Conservation (phyloP, 352 stramenopile genomes). For the Pilasporangium apinafurcum region DNA sequence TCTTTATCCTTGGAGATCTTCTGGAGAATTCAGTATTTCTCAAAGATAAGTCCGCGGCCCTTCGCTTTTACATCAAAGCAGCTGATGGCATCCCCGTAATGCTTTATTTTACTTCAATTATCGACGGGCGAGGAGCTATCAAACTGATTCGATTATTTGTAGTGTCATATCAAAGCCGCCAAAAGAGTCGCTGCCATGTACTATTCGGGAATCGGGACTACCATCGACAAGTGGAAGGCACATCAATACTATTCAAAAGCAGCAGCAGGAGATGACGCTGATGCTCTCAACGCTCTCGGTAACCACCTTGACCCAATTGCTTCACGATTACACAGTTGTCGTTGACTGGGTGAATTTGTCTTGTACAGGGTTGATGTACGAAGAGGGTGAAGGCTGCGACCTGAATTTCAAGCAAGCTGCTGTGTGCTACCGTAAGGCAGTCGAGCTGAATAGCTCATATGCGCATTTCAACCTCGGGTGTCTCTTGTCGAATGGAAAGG, state of each 20-base stretch:
- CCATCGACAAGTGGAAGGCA: slow-evolving; percentile 38
- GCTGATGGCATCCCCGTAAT: slow-evolving; percentile 18
- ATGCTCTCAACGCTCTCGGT: slow-evolving; percentile 71
- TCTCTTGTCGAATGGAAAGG: slow-evolving; percentile 54
- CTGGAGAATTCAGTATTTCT: slow-evolving; percentile 48
- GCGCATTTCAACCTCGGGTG: slow-evolving; percentile 79
- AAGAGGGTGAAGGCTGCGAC: slow-evolving; percentile 71
- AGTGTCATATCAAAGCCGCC: slow-evolving; percentile 38
- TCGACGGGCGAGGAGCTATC: too few species aligned
- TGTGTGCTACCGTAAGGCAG: slow-evolving; percentile 45
- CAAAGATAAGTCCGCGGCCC: slow-evolving; percentile 32
- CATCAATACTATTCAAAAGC: slow-evolving; percentile 54
- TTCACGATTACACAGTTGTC: too few species aligned
- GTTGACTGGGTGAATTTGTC: not conserved
- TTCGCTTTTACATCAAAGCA: slow-evolving; percentile 60
- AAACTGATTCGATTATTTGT: not conserved
- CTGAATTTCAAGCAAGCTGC: slow-evolving; percentile 52
- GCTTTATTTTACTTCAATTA: too few species aligned
- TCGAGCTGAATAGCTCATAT: slow-evolving; percentile 36
- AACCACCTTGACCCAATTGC: not conserved
- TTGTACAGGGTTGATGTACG: slow-evolving; percentile 54
- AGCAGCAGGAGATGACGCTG: slow-evolving; percentile 34
- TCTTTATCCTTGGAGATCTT: slow-evolving; percentile 37
- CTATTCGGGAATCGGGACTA: slow-evolving; percentile 52
- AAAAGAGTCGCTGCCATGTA: slow-evolving; percentile 52